These are phyloP conservation scores for Erythrophleum fordii DNA, from an alignment of 306 rosid species.

Conservation along the genomic window DNA sequence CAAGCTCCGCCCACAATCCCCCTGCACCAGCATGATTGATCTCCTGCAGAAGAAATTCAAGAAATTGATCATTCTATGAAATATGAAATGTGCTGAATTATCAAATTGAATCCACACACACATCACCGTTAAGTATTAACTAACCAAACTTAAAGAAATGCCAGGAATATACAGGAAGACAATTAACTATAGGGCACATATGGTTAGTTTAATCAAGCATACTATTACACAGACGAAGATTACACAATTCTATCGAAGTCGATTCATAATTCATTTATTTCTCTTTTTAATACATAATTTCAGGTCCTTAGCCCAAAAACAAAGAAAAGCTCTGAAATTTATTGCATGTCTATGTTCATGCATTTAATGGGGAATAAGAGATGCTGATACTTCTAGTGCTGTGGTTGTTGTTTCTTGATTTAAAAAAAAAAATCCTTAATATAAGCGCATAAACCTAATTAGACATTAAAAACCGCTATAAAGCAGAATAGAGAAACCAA, in stretches of 20 bases:
- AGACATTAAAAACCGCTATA: background rate
- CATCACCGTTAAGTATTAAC: too few species aligned
- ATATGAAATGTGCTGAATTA: background rate
- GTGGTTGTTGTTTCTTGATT: too few species aligned
- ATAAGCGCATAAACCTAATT: too few species aligned
- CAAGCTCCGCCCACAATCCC: slow-evolving; percentile 65
- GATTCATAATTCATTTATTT: background rate
- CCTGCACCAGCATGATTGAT: slow-evolving; percentile 61
- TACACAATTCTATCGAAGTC: background rate
- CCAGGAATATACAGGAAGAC: background rate
- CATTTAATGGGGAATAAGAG: background rate
- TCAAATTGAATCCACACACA: slow-evolving; percentile 26
- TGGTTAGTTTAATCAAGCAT: background rate
- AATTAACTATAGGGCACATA: background rate
- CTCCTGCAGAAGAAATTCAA: slow-evolving; percentile 39
- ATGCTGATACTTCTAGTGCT: background rate
- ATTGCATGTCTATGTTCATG: background rate
- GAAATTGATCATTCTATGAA: slow-evolving; percentile 13
- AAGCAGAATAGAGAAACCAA: background rate
- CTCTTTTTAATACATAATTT: background rate
- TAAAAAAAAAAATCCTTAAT: too few species aligned
- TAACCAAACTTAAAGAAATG: background rate
- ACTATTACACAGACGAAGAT: slow-evolving; percentile 9
- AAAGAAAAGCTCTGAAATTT: background rate
- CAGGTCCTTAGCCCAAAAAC: slow-evolving; percentile 8